A percentile compares a stretch with the other conserved stretches of the same genome.
These are phyloP conservation scores for Megacollybia marginata DNA, from an alignment of 768 basidiomycete genomes.

Conservation along the genomic window DNA sequence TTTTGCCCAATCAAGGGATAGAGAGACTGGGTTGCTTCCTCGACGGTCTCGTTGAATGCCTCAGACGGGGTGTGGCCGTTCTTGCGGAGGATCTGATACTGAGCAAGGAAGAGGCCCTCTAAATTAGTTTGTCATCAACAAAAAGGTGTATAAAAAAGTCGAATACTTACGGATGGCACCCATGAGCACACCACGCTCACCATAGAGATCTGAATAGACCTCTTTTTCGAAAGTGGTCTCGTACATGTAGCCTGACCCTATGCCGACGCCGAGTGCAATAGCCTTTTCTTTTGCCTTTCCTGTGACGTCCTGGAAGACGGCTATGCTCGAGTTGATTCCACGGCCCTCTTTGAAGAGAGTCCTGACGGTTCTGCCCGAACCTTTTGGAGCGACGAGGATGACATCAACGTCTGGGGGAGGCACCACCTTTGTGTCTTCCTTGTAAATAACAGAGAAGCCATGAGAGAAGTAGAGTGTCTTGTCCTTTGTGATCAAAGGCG, in stretches of 20 bases:
- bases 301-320: constrained; percentile 96
- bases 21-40: constrained; percentile 98
- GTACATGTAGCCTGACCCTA: constrained; percentile 97
- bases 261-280: constrained; percentile 84
- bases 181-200: constrained; percentile 85
- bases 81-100: constrained; percentile 95
- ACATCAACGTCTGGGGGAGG: constrained; percentile 94
- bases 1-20: constrained; percentile 95
- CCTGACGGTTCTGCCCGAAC: constrained; percentile 97
- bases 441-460: constrained; percentile 98
- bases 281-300: constrained; percentile 98
- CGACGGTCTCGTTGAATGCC: constrained; percentile 99
- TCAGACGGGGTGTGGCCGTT: constrained; percentile 97
- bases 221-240: constrained; percentile 99
- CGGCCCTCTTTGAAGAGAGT: constrained; percentile 99
- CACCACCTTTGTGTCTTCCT: constrained; percentile 91
- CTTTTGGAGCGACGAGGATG: constrained; percentile 98
- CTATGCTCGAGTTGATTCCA: constrained; percentile 92
- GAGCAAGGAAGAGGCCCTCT: constrained; percentile 98
- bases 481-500: constrained; percentile 96
- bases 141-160: background rate
- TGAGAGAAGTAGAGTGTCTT: constrained; percentile 99
- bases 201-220: constrained; percentile 98
- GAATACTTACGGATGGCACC: constrained; percentile 41
- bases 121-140: constrained; percentile 4